Base-by-base conservation (phyloP, 1,139 yeast species). In the Scheffersomyces segobiensis region DNA sequence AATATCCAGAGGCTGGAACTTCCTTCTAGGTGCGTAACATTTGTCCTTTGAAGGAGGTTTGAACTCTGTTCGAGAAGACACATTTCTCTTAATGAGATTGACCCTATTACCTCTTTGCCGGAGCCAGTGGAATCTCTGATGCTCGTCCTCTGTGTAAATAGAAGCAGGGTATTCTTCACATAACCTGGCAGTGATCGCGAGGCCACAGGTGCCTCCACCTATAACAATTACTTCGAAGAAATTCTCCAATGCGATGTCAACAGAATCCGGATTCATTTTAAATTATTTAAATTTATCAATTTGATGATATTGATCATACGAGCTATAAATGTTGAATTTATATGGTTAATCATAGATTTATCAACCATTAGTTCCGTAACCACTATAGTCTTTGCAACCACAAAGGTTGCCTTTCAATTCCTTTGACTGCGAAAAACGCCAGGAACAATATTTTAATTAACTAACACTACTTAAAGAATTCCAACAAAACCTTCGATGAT, bases 401-500 rank as follows among this genome's bases (percentile, higher is more conserved):
- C 61, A 46, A 52, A 49, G 60, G 63, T 60, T 24, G 21, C 49
- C 20, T n/a, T 17, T n/a, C 17, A 48, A 10, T 14, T 32, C 42
- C 7, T 32, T 32, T 32, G 42, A 14, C 42, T 32, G 42, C 42
- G 42, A 32, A 32, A 32, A 32, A 55, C 50, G 20, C 22, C n/a
- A n/a, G n/a, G 32, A 39, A 32, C 22, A 26, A 32, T 24, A 51
- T 17, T 39, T 46, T 51, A 26, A 18, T 22, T 6, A 26, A n/a
- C n/a, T 10, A 32, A 7, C 14, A 32, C 17, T 51, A 22, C 20
- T 51, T 14, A 51, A 19, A 51, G 50, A 6, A 6, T n/a, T 52
- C 42, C 39, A 24, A 58, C 47, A 49, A 79, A 82, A 52, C 93
- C 93, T 62, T 85, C 84, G 56, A 89, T 74, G 58, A 88, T 78